Evolutionary conservation across 177 flowering plant species (phyloP).

Genomic region (Telopea speciosissima): DNA sequence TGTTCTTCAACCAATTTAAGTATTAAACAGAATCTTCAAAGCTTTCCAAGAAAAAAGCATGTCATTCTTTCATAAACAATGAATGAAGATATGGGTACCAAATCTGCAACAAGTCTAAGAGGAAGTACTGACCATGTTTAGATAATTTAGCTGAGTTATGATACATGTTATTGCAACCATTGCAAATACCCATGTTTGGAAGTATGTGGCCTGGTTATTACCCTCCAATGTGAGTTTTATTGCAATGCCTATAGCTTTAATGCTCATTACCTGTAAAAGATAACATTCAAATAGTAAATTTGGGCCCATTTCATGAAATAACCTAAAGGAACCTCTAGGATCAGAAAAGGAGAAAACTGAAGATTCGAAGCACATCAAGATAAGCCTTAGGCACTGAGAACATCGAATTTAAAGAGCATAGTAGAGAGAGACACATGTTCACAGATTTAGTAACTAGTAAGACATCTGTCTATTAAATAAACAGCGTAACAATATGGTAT

Average conservation of each 20-base stretch:
- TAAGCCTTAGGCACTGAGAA: background rate
- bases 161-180: conserved; percentile 78
- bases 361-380: background rate
- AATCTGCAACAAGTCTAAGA: background rate
- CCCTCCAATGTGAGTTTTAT: conserved; percentile 88
- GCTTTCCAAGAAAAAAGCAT: background rate
- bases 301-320: background rate
- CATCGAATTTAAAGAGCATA: background rate
- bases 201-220: conserved; percentile 45
- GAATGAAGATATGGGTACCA: background rate
- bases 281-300: too few relatives aligned
- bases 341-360: background rate
- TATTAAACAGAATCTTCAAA: background rate
- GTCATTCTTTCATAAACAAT: background rate
- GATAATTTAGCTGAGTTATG: conserved; percentile 74
- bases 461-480: background rate
- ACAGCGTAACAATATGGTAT: background rate
- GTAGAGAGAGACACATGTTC: background rate
- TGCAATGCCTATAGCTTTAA: conserved; percentile 95
- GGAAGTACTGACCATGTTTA: conserved; percentile 64
- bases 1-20: background rate
- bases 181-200: conserved; percentile 82
- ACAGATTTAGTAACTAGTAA: background rate
- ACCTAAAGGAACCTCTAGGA: background rate
- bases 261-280: conserved; percentile 81